These are phyloP conservation scores for Dendrobium chrysotoxum DNA, from an alignment of 106 monocot species.

Conservation along the genomic window DNA sequence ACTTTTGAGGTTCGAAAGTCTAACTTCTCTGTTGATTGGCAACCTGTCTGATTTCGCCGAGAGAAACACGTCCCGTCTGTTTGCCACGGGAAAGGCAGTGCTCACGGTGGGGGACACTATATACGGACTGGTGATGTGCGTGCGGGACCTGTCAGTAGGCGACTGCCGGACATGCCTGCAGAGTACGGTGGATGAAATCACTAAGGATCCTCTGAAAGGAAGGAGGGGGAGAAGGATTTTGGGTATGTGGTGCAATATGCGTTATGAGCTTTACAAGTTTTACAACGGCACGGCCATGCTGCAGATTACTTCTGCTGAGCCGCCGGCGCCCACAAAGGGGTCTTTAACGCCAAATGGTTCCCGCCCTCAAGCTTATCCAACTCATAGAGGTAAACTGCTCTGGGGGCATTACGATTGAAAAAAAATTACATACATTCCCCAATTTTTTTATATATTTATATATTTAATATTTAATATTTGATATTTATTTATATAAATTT, in stretches of 20 bases:
- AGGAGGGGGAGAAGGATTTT: slow-evolving; percentile 18
- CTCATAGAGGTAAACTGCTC: background rate
- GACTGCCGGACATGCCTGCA: slow-evolving; percentile 24
- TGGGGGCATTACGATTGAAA: no score
- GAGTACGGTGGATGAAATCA: background rate
- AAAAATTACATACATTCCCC: no score
- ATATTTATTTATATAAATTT: no score
- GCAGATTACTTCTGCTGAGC: background rate
- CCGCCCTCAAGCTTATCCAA: background rate
- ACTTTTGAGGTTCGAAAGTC: background rate
- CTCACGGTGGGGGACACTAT: slow-evolving; percentile 1
- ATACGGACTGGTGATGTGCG: slow-evolving; percentile 35
- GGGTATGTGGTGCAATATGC: slow-evolving; percentile 23
- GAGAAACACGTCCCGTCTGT: background rate
- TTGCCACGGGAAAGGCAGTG: slow-evolving; percentile 9
- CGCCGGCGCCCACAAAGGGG: background rate
- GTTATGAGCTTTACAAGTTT: slow-evolving; percentile 24
- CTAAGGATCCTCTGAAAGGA: background rate
- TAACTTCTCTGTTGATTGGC: background rate
- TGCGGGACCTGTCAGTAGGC: slow-evolving; percentile 11
- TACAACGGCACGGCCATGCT: slow-evolving; percentile 7
- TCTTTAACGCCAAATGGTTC: background rate
- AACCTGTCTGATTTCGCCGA: background rate
- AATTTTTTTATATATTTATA: no score
- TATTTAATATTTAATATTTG: no score